A percentile compares a stretch with the other conserved stretches of the same genome.
These are phyloP conservation scores for Microbotryum scabiosae DNA, from an alignment of 1,284 basidiomycete genomes.

Conservation along the genomic window DNA sequence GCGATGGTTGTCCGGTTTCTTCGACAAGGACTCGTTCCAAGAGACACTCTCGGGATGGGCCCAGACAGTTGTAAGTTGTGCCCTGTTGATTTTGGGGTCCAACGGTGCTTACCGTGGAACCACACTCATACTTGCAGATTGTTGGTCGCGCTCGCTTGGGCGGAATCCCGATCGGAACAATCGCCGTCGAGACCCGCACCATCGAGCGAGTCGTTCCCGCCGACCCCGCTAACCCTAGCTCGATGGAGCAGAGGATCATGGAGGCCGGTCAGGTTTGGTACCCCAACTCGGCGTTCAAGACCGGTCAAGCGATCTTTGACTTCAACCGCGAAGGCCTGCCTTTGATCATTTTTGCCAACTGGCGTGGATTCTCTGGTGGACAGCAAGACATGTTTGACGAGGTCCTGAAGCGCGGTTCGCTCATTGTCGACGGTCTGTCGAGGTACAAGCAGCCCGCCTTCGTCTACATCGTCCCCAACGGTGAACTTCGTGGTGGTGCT, in stretches of 20 bases:
- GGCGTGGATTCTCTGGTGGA: conserved; percentile 99
- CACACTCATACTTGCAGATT: conserved; percentile 37
- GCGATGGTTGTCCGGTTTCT: conserved; percentile 80
- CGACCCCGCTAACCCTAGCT: conserved; percentile 96
- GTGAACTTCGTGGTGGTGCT: conserved; percentile 96
- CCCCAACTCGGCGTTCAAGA: conserved; percentile 99
- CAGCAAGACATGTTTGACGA: conserved; percentile 82
- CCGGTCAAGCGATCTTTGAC: conserved; percentile 97
- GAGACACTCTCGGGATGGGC: conserved; percentile 95
- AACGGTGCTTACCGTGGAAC: background rate
- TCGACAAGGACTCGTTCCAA: conserved; percentile 93
- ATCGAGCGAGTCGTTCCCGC: conserved; percentile 95
- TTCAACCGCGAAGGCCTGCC: conserved; percentile 95
- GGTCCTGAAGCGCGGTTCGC: conserved; percentile 40
- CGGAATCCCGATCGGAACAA: conserved; percentile 95
- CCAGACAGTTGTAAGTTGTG: conserved; percentile 67
- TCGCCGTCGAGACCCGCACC: conserved; percentile 95
- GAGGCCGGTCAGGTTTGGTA: conserved; percentile 99
- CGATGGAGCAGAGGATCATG: conserved; percentile 96
- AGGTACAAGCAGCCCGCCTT: conserved; percentile 98
- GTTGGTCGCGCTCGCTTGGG: conserved; percentile 92
- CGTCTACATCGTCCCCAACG: conserved; percentile 97
- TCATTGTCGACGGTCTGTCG: conserved; percentile 93
- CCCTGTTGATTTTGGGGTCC: background rate
- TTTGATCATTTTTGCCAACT: conserved; percentile 98